These are phyloP conservation scores for Conoideocrella luteorostrata DNA, from an alignment of 2,329 filamentous ascomycete species.

Conservation along the genomic window DNA sequence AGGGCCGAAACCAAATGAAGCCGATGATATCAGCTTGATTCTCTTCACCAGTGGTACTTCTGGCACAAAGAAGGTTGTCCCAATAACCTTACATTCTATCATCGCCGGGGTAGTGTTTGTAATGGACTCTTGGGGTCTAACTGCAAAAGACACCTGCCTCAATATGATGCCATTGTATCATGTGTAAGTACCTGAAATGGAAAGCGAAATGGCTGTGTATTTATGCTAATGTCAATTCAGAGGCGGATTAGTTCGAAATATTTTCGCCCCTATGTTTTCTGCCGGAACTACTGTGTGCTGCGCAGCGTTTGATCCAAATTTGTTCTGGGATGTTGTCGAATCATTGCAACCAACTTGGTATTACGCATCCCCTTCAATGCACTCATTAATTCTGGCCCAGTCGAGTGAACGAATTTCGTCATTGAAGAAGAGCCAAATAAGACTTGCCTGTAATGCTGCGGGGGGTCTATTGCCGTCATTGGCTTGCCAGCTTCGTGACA, in stretches of 20 bases:
- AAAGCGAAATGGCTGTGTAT: no score
- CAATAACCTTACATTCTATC: constrained; percentile 43
- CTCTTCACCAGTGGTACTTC: constrained; percentile 53
- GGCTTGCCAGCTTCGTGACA: constrained; percentile 40
- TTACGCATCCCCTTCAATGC: constrained; percentile 52
- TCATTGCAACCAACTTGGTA: constrained; percentile 47
- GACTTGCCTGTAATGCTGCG: constrained; percentile 50
- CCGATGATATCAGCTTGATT: constrained; percentile 43
- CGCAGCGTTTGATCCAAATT: constrained; percentile 44
- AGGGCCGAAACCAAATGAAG: constrained; percentile 28
- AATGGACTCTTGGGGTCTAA: constrained; percentile 47
- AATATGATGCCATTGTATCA: constrained; percentile 57
- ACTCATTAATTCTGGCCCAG: constrained; percentile 46
- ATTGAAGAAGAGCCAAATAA: constrained; percentile 36
- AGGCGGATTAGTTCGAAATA: constrained; percentile 47
- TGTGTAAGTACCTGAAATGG: constrained; percentile 41
- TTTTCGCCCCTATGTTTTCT: constrained; percentile 48
- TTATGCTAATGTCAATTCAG: constrained; percentile 17
- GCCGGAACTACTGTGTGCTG: constrained; percentile 50
- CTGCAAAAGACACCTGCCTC: constrained; percentile 40
- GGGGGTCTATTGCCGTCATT: constrained; percentile 46
- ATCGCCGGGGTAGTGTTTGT: constrained; percentile 45
- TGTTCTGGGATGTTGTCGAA: constrained; percentile 50
- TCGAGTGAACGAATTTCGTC: constrained; percentile 32
- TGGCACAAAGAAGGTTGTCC: constrained; percentile 53